Conservation (phyloP, 2,329 filamentous ascomycete genomes). For the Ophiostoma ulmi region DNA sequence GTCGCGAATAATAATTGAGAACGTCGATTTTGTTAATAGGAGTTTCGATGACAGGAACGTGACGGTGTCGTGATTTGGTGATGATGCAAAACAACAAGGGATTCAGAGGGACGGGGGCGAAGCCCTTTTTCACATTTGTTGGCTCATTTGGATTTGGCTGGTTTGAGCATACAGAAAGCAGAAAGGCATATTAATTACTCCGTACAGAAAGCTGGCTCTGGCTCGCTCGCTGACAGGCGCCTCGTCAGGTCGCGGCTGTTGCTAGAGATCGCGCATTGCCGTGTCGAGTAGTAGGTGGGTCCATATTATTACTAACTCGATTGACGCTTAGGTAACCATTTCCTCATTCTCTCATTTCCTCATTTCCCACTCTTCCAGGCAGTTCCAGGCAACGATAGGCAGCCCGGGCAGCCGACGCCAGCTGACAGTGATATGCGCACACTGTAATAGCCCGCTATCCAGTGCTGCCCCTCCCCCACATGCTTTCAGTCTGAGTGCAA, state of each 20-base stretch:
- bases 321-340: neutral
- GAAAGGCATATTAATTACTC: too few species aligned
- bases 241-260: slow-evolving; percentile 20
- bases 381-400: neutral
- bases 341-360: neutral
- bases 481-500: neutral
- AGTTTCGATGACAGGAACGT: neutral
- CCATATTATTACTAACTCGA: neutral
- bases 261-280: slow-evolving; percentile 20
- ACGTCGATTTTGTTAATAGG: neutral
- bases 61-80: neutral
- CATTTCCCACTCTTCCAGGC: neutral
- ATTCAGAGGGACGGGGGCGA: slow-evolving; percentile 12
- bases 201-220: neutral
- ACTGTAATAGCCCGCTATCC: slow-evolving; percentile 3
- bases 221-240: slow-evolving; percentile 12
- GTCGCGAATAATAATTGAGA: neutral
- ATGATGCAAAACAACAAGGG: slow-evolving; percentile 9
- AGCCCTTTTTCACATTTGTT: slow-evolving; percentile 13
- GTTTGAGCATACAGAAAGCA: neutral
- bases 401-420: slow-evolving; percentile 5
- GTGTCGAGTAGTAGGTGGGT: neutral
- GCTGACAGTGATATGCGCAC: slow-evolving; percentile 18
- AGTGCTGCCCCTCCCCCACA: slow-evolving; percentile 24
- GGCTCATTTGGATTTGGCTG: neutral